These are phyloP conservation scores for Colletotrichum zoysiae DNA, from an alignment of 2,329 filamentous ascomycete genomes.

Conservation along the genomic window DNA sequence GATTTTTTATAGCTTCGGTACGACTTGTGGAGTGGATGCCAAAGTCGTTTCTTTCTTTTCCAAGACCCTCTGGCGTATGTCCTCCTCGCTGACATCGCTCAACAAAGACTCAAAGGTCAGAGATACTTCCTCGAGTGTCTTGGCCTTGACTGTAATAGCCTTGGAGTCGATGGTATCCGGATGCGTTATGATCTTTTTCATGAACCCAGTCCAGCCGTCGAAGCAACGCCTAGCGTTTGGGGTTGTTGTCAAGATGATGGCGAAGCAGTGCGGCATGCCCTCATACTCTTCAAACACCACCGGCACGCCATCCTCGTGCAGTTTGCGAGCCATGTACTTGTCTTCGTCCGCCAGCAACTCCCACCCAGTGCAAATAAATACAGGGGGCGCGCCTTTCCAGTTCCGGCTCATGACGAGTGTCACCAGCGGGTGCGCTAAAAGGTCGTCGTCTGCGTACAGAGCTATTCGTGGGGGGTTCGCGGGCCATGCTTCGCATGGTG, in stretches of 20 bases:
- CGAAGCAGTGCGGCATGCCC: slow-evolving; percentile 85
- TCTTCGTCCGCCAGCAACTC: slow-evolving; percentile 79
- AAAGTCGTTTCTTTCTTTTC: slow-evolving; percentile 44
- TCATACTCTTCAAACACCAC: slow-evolving; percentile 81
- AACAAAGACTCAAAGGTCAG: slow-evolving; percentile 58
- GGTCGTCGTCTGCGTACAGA: slow-evolving; percentile 66
- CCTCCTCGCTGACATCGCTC: slow-evolving; percentile 57
- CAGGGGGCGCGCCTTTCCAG: slow-evolving; percentile 74
- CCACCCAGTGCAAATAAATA: slow-evolving; percentile 77
- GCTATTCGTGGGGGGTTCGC: slow-evolving; percentile 64
- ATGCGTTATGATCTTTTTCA: slow-evolving; percentile 56
- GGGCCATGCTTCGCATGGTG: slow-evolving; percentile 69
- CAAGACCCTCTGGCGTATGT: slow-evolving; percentile 56
- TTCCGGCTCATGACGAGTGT: slow-evolving; percentile 68
- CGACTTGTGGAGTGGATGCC: slow-evolving; percentile 42
- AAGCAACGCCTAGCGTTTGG: slow-evolving; percentile 65
- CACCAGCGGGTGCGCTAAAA: slow-evolving; percentile 75
- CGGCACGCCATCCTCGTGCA: slow-evolving; percentile 67
- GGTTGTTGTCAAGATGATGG: slow-evolving; percentile 64
- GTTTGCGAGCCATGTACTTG: slow-evolving; percentile 68
- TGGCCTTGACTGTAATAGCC: slow-evolving; percentile 63
- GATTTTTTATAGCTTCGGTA: slow-evolving; percentile 49
- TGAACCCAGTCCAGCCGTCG: slow-evolving; percentile 68
- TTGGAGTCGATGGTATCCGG: slow-evolving; percentile 52
- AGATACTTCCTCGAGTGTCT: slow-evolving; percentile 62